Evolutionary conservation across 2,329 filamentous ascomycete species (phyloP), one percentile per base, ranked within the genome.

Genomic region (Aspergillus costaricaensis): DNA sequence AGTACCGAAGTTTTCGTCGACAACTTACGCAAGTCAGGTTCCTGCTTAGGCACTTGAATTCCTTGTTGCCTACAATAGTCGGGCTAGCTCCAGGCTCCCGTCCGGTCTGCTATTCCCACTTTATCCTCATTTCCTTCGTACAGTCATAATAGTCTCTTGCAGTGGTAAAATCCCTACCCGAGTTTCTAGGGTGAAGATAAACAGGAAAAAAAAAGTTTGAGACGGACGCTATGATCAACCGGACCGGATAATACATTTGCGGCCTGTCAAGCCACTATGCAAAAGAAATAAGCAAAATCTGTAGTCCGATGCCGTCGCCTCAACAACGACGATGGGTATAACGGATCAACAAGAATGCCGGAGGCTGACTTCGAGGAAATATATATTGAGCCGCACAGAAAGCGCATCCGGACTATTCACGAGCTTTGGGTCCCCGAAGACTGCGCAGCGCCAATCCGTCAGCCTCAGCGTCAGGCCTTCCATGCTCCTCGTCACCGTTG

Each of bases 361-460:
- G 23, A 27, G 47, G 23, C 15, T 30, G 30, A 32, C n/a, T 27
- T 50, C 47, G 17, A 50, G 15, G 32, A 50, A 36, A 19, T n/a
- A 32, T 17, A 23, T 17, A 15, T 30, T 49, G 14, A 49, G 25
- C 12, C 44, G 14, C 19, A 15, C 23, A 23, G 21, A 50, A 50
- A 55, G 21, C 43, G 21, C 41, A 44, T 44, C 15, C 30, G 23
- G n/a, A 47, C 53, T 59, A 62, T 43, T 51, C 58, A 56, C 53
- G 59, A 39, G 63, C 62, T 57, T 66, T 68, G 17, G 59, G 55
- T 10, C 72, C 72, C 49, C 72, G 67, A 57, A 80, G 71, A 65
- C 74, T 79, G 60, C 71, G 71, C 65, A 80, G 64, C 17, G 74
- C 75, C 57, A 80, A 66, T 23, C 77, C 76, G 62, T 78, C 75